Percentiles rank a stretch among this genome's conserved stretches.
Evolutionary conservation across 2,329 filamentous ascomycete species (phyloP).

Genomic region (Neophaeococcomyces mojaviensis): DNA sequence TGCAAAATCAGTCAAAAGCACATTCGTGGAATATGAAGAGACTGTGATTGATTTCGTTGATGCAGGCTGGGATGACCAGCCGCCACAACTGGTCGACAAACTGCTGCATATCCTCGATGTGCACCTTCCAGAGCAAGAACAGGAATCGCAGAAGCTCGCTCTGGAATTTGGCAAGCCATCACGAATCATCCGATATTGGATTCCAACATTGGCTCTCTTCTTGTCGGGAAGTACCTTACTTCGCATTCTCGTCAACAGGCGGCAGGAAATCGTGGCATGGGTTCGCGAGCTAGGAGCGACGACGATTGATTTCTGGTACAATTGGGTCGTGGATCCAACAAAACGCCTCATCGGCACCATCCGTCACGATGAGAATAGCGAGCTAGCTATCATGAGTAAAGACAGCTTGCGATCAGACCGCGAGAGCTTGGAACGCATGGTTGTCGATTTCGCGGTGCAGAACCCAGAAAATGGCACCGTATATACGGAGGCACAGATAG

Average conservation of each 20-base stretch:
- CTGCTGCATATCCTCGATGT: slow-evolving; percentile 55
- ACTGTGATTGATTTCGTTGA: slow-evolving; percentile 52
- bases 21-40: slow-evolving; percentile 48
- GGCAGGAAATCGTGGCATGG: slow-evolving; percentile 73
- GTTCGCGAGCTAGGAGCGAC: slow-evolving; percentile 71
- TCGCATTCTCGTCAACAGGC: slow-evolving; percentile 64
- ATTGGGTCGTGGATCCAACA: slow-evolving; percentile 86
- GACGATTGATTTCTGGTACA: slow-evolving; percentile 81
- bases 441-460: slow-evolving; percentile 87
- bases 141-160: slow-evolving; percentile 49
- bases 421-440: slow-evolving; percentile 92
- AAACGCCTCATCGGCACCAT: slow-evolving; percentile 84
- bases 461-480: slow-evolving; percentile 54
- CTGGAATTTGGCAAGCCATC: slow-evolving; percentile 67
- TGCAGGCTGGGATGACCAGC: slow-evolving; percentile 33
- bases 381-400: slow-evolving; percentile 94
- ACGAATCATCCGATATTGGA: slow-evolving; percentile 75
- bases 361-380: slow-evolving; percentile 81
- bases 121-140: slow-evolving; percentile 60
- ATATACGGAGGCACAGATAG: slow-evolving; percentile 62
- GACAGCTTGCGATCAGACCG: slow-evolving; percentile 84
- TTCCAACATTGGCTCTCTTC: slow-evolving; percentile 63
- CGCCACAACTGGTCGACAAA: slow-evolving; percentile 27
- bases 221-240: slow-evolving; percentile 84
- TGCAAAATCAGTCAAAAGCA: slow-evolving; percentile 54